Base-by-base conservation (phyloP, 1,139 yeast species). In the Pichia sp. region DNA sequence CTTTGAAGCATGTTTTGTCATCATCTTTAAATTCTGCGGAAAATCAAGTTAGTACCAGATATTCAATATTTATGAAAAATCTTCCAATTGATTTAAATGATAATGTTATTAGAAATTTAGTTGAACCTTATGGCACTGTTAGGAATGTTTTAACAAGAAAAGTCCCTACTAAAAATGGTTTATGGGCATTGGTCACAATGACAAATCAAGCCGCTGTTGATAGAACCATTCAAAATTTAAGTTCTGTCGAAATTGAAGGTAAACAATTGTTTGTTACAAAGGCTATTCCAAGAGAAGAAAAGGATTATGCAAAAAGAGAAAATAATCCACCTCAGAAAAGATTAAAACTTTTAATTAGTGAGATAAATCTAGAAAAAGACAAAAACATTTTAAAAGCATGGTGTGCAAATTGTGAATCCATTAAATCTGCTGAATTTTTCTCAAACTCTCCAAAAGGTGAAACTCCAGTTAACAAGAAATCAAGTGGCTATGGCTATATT, bases 121-220 rank as follows among this genome's bases (percentile, higher is more conserved):
- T 76, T 50, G 67, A 70, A 31, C 66, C 67, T 16, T 69, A 68
- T 56, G 80, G 81, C 2, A 69, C 71, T 7, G 70, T 77, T 3
- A 63, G 64, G 36, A 72, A 76, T 3, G 69, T 76, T 5, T 69
- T 67, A 48, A 63, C 73, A 13, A 68, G 76, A 30, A 66, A 66
- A 28, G 74, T 71, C 18, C 62, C 67, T 0, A 65, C 61, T 45
- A 69, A 61, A 50, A 67, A 70, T 30, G 74, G 78, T 2, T 56
- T 73, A 25, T 76, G 80, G 80, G 75, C 77, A 4, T 67, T 76
- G 47, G 67, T 76, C 9, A 75, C 77, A 0, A 69, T 71, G 61
- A 70, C 71, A 44, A 64, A 64, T 41, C 62, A 65, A 38, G 54
- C 55, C 27, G 58, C 67, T 3, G 63, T 66, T n/a, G 60, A 62